phyloP scores from a whole-genome alignment of 2,329 filamentous ascomycete genomes.

The Colletotrichum sojae region DNA sequence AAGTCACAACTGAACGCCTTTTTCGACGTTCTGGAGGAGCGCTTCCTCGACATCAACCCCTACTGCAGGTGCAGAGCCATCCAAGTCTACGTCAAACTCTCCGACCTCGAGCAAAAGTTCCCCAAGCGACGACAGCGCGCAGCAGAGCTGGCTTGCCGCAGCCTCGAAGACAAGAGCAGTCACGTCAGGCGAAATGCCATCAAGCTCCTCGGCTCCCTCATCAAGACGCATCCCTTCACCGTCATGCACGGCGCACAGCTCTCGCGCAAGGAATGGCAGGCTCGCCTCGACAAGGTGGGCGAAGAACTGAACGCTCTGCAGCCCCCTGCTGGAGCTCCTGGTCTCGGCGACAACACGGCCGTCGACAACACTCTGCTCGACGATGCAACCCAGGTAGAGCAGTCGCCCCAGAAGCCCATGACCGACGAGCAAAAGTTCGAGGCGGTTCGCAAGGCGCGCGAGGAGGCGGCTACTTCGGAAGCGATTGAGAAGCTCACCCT shows the following conservation, averaged over 20 bases:
- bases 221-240: slow-evolving; percentile 95
- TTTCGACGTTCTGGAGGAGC: slow-evolving; percentile 95
- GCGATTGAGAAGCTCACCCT: slow-evolving; percentile 89
- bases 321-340: slow-evolving; percentile 81
- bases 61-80: slow-evolving; percentile 94
- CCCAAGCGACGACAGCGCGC: slow-evolving; percentile 91
- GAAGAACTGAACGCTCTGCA: slow-evolving; percentile 85
- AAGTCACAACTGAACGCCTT: slow-evolving; percentile 97
- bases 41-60: slow-evolving; percentile 96
- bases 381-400: slow-evolving; percentile 85
- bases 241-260: slow-evolving; percentile 92
- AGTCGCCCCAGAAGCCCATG: slow-evolving; percentile 74
- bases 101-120: slow-evolving; percentile 96
- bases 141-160: slow-evolving; percentile 88
- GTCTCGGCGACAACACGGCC: slow-evolving; percentile 79
- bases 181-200: slow-evolving; percentile 96
- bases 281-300: slow-evolving; percentile 85
- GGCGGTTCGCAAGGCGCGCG: slow-evolving; percentile 82
- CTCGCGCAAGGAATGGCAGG: slow-evolving; percentile 87
- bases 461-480: slow-evolving; percentile 91
- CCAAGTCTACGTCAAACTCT: slow-evolving; percentile 93
- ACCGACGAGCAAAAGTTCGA: slow-evolving; percentile 83
- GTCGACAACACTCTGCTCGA: slow-evolving; percentile 86
- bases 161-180: slow-evolving; percentile 97
- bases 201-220: slow-evolving; percentile 87